phyloP scores from a whole-genome alignment of 2,329 filamentous ascomycete species.

The Paracamarosporium sp. region DNA sequence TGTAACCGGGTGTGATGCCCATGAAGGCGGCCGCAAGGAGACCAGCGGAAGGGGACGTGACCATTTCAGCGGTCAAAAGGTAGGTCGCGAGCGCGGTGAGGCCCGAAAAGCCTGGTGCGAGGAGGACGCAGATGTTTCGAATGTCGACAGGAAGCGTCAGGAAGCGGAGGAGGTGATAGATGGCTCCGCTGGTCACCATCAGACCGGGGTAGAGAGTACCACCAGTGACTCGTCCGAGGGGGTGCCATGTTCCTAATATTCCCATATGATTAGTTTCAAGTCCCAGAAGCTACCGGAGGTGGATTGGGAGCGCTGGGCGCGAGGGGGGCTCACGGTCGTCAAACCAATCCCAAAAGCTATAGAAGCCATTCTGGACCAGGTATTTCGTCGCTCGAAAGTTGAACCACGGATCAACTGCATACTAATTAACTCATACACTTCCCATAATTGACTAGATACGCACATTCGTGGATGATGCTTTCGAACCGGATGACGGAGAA shows the following conservation, averaged over 20 bases:
- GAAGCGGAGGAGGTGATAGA: slow-evolving; percentile 91
- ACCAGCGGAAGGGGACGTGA: slow-evolving; percentile 90
- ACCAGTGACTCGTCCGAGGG: slow-evolving; percentile 95
- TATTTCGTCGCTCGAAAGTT: slow-evolving; percentile 99
- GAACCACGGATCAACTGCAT: slow-evolving; percentile 96
- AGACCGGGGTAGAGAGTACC: slow-evolving; percentile 98
- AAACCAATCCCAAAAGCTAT: slow-evolving; percentile 99
- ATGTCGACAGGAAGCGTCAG: slow-evolving; percentile 95
- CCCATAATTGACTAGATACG: slow-evolving; percentile 51
- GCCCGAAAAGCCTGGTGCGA: slow-evolving; percentile 93
- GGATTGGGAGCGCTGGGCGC: slow-evolving; percentile 10
- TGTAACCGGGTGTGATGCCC: slow-evolving; percentile 97
- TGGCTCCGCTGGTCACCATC: slow-evolving; percentile 98
- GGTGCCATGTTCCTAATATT: slow-evolving; percentile 86
- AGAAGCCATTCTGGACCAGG: slow-evolving; percentile 94
- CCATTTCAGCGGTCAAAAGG: slow-evolving; percentile 96
- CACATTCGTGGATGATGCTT: slow-evolving; percentile 99
- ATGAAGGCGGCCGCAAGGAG: slow-evolving; percentile 94
- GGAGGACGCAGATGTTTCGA: slow-evolving; percentile 96
- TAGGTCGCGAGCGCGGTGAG: slow-evolving; percentile 93
- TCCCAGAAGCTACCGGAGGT: not conserved
- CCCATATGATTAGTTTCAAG: slow-evolving; percentile 19
- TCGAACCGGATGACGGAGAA: slow-evolving; percentile 99
- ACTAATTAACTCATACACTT: slow-evolving; percentile 33
- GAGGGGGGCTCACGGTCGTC: slow-evolving; percentile 76